Conservation (phyloP, 2,329 filamentous ascomycete species). For the Pezicula neosporulosa region DNA sequence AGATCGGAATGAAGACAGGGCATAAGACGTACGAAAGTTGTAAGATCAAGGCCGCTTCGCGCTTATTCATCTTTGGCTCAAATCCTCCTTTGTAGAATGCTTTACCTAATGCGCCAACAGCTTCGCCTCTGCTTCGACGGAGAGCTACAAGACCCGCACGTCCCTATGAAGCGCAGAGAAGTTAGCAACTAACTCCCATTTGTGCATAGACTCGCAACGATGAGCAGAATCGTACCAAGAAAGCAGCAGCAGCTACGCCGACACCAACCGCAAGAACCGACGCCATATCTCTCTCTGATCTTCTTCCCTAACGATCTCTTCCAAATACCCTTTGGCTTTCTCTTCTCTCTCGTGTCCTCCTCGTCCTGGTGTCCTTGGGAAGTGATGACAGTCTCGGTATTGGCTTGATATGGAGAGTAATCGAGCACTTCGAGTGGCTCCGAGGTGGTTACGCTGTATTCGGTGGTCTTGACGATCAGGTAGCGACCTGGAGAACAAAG, state of each 20-base stretch:
- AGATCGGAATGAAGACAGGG: background rate
- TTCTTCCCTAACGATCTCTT: too few relatives aligned
- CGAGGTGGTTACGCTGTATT: too few relatives aligned
- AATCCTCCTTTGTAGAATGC: slow-evolving; percentile 99
- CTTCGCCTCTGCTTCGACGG: slow-evolving; percentile 73
- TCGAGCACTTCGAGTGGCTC: too few relatives aligned
- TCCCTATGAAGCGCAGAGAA: slow-evolving; percentile 52
- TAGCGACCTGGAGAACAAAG: too few relatives aligned
- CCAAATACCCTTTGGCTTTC: too few relatives aligned
- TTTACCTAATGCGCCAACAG: slow-evolving; percentile 75
- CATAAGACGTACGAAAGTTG: slow-evolving; percentile 70
- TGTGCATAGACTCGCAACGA: background rate
- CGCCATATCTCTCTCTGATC: slow-evolving; percentile 41
- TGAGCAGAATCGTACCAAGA: slow-evolving; percentile 46
- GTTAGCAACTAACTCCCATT: slow-evolving; percentile 12
- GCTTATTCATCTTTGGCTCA: slow-evolving; percentile 87
- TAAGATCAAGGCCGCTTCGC: slow-evolving; percentile 87
- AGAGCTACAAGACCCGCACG: slow-evolving; percentile 89
- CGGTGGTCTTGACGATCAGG: too few relatives aligned
- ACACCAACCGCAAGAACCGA: slow-evolving; percentile 55
- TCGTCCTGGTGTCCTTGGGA: too few relatives aligned
- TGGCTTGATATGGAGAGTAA: too few relatives aligned
- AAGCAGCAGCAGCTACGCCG: slow-evolving; percentile 62
- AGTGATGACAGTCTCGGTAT: too few relatives aligned
- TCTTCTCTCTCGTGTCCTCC: too few relatives aligned